phyloP scores from a whole-genome alignment of 2,329 filamentous ascomycete genomes.

The Rhinocladiella similis region DNA sequence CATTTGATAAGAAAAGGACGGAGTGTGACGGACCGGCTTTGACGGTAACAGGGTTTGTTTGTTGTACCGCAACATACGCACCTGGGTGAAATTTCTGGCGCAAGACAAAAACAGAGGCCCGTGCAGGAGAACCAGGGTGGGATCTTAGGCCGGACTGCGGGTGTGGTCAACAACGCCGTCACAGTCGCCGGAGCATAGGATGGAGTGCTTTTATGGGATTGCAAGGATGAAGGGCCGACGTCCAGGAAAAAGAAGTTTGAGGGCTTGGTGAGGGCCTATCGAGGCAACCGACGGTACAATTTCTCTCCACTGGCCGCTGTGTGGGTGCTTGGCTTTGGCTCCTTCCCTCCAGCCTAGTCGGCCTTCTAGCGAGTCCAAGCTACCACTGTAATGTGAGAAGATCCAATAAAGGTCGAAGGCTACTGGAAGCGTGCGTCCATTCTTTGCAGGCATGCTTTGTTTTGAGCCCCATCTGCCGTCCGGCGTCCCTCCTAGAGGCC shows the following conservation, averaged over 20 bases:
- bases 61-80: constrained; percentile 20
- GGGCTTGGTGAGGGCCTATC: constrained; percentile 2
- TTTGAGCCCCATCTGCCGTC: background rate
- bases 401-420: background rate
- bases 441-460: background rate
- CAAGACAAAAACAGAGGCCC: constrained; percentile 5
- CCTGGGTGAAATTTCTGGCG: constrained; percentile 12
- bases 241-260: constrained; percentile 2
- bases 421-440: background rate
- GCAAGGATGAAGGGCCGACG: background rate
- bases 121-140: constrained; percentile 6
- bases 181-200: constrained; percentile 13
- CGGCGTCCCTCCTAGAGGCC: background rate
- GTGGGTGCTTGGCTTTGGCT: background rate
- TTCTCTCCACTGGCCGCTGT: background rate
- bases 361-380: background rate
- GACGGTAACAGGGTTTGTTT: constrained; percentile 16
- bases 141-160: constrained; percentile 8
- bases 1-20: constrained; percentile 28
- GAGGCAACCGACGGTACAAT: background rate
- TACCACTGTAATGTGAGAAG: background rate
- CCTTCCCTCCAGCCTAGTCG: background rate
- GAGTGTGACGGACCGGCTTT: constrained; percentile 11
- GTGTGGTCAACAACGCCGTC: constrained; percentile 12
- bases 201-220: constrained; percentile 10